Evolutionary conservation across 2,329 filamentous ascomycete genomes (phyloP).

Genomic region (Ophiostoma angusticollis): DNA sequence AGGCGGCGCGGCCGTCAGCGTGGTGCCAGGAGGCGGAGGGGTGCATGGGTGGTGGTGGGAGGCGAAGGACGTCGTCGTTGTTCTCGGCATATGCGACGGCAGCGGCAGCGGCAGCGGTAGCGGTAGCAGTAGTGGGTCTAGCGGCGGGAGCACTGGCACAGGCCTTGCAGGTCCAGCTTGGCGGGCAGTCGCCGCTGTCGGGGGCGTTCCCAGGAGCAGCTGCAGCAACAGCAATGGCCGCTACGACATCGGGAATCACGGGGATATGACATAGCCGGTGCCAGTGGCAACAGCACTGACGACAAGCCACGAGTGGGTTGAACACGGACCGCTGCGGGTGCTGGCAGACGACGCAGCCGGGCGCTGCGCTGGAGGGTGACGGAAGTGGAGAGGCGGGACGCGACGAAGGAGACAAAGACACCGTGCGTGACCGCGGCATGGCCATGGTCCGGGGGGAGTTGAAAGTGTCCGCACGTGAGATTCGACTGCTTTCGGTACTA

Average conservation of each 20-base stretch:
- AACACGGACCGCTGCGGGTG: conserved; percentile 11
- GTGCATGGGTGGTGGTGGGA: conserved; percentile 14
- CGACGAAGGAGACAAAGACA: background rate
- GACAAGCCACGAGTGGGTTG: conserved; percentile 78
- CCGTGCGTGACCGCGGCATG: background rate
- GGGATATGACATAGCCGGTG: conserved; percentile 75
- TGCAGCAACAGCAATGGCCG: no score
- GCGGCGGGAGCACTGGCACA: no score
- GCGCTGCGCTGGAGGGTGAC: background rate
- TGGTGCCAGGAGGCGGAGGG: background rate
- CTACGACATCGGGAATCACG: conserved; percentile 48
- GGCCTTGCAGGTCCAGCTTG: conserved; percentile 37
- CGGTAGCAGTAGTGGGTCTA: no score
- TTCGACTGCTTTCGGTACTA: no score
- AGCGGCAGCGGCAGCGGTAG: conserved; percentile 16
- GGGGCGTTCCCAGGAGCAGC: no score
- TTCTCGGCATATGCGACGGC: no score
- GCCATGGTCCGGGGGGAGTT: background rate
- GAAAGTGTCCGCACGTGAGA: no score
- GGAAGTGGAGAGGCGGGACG: background rate
- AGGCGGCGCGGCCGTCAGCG: no score
- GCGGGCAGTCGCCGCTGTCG: conserved; percentile 50
- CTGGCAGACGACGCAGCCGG: background rate
- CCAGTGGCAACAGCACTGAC: conserved; percentile 67
- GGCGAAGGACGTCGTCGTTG: no score